Conservation (phyloP, 352 stramenopile genomes). For the Pythium chondricola region DNA sequence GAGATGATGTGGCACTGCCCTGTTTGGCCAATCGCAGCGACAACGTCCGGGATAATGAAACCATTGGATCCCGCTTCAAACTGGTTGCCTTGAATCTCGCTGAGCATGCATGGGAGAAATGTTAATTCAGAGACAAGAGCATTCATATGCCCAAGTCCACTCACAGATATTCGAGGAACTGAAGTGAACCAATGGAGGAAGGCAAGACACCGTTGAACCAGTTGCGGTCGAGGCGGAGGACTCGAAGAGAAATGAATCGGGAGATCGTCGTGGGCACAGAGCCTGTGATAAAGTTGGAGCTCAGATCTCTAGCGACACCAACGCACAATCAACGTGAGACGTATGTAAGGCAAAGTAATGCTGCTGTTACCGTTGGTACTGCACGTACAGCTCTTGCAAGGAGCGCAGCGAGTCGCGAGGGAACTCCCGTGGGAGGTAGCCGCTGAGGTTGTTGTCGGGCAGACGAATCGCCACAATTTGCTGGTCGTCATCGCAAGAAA, state of each 20-base stretch:
- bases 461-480: slow-evolving; percentile 56
- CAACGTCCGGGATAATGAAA: slow-evolving; percentile 26
- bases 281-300: slow-evolving; percentile 59
- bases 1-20: slow-evolving; percentile 29
- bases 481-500: slow-evolving; percentile 41
- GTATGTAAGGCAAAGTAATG: not conserved
- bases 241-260: slow-evolving; percentile 22
- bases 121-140: too few relatives aligned
- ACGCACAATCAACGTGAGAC: not conserved
- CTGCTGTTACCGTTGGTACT: too few relatives aligned
- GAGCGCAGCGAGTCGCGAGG: slow-evolving; percentile 34
- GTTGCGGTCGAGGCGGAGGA: slow-evolving; percentile 57
- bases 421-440: slow-evolving; percentile 47
- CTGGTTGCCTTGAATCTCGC: slow-evolving; percentile 48
- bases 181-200: slow-evolving; percentile 30
- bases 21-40: slow-evolving; percentile 39
- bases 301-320: slow-evolving; percentile 38
- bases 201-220: slow-evolving; percentile 39
- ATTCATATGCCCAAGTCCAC: too few relatives aligned
- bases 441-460: slow-evolving; percentile 56
- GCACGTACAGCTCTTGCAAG: slow-evolving; percentile 48
- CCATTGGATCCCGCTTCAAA: slow-evolving; percentile 29
- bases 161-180: slow-evolving; percentile 50
- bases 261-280: slow-evolving; percentile 41
- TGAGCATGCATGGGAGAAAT: slow-evolving; percentile 5